Evolutionary conservation across 164 flowering plant genomes (phyloP).

Genomic region (Stephania japonica): DNA sequence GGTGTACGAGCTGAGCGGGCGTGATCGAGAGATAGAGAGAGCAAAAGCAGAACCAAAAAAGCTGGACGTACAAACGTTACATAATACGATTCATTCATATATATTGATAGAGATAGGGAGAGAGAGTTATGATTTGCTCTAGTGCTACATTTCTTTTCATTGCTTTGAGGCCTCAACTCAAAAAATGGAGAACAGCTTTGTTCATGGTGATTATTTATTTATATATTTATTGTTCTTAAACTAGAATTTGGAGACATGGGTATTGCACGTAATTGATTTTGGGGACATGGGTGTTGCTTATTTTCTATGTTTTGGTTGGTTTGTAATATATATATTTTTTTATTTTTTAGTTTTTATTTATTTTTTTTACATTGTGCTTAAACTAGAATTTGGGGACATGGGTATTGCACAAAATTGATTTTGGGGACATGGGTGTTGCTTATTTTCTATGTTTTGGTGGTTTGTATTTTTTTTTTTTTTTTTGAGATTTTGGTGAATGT

Average conservation of each 20-base stretch:
- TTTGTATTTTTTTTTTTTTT: background rate
- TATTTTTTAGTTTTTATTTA: background rate
- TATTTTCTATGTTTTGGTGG: background rate
- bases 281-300: background rate
- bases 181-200: too few species aligned
- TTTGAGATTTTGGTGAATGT: background rate
- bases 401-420: background rate
- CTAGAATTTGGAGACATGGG: background rate
- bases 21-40: slow-evolving; percentile 9
- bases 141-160: too few species aligned
- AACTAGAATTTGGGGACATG: background rate
- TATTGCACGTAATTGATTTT: background rate
- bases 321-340: too few species aligned
- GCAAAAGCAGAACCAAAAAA: background rate
- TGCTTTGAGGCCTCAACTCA: too few species aligned
- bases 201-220: too few species aligned
- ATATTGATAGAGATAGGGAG: too few species aligned
- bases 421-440: background rate
- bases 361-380: background rate
- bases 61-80: slow-evolving; percentile 6
- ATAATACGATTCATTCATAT: too few species aligned
- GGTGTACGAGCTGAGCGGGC: background rate
- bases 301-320: background rate
- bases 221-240: too few species aligned
- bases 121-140: too few species aligned